A percentile compares a stretch with the other conserved stretches of the same genome.
These are phyloP conservation scores for Chlorella variabilis DNA, from an alignment of 163 green algal genomes.

Conservation along the genomic window DNA sequence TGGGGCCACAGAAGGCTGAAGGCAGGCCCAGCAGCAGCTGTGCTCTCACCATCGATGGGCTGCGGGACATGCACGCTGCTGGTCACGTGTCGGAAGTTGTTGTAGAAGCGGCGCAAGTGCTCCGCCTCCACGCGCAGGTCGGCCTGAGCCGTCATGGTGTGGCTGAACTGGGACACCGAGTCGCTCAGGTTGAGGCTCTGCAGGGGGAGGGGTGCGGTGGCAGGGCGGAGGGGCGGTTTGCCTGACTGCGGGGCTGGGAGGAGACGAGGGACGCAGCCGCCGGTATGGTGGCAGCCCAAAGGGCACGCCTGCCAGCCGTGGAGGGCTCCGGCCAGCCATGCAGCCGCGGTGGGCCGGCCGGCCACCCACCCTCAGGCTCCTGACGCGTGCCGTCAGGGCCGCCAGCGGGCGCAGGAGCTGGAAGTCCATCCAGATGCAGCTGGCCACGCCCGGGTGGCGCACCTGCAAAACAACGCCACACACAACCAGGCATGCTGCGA, in stretches of 20 bases:
- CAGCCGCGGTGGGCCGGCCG: neutral
- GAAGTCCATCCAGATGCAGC: constrained; percentile 87
- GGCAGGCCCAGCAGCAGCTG: no score
- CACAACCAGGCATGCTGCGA: neutral
- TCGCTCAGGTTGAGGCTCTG: constrained; percentile 81
- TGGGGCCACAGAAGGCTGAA: no score
- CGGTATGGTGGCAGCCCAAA: neutral
- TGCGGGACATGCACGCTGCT: constrained; percentile 55
- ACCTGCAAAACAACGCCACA: constrained; percentile 50
- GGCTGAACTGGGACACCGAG: constrained; percentile 89
- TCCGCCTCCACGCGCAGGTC: constrained; percentile 89
- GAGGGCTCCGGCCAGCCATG: no score
- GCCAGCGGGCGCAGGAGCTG: constrained; percentile 83
- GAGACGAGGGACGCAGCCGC: neutral
- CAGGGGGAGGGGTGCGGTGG: neutral
- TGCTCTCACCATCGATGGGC: constrained; percentile 39
- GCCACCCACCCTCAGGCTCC: constrained; percentile 57
- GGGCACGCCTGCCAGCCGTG: neutral
- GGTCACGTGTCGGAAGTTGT: constrained; percentile 81
- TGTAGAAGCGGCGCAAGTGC: constrained; percentile 86
- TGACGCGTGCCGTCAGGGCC: constrained; percentile 51
- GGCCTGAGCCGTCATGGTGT: constrained; percentile 82
- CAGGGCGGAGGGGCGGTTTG: neutral
- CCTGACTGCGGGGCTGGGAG: no score
- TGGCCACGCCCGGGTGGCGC: constrained; percentile 66